Percentiles rank a stretch among this genome's conserved stretches.
phyloP scores from a whole-genome alignment of 805 yeast species.

The Saccharomycopsis sp. region DNA sequence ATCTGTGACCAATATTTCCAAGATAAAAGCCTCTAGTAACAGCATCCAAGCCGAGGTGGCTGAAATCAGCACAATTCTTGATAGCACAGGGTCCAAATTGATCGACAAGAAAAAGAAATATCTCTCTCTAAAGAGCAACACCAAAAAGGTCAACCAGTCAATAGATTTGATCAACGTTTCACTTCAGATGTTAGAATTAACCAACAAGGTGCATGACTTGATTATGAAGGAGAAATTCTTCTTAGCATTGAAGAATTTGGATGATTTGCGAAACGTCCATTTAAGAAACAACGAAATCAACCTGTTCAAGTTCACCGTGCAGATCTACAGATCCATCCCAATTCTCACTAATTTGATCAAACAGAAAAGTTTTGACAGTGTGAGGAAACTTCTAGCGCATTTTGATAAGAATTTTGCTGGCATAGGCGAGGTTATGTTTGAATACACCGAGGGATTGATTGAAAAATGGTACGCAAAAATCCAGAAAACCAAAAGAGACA shows the following conservation, averaged over 20 bases:
- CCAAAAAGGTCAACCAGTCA: conserved; percentile 65
- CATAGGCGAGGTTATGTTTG: conserved; percentile 43
- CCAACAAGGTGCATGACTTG: conserved; percentile 78
- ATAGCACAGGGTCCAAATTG: conserved; percentile 59
- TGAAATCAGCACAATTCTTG: conserved; percentile 50
- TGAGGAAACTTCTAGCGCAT: conserved; percentile 57
- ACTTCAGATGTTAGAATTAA: conserved; percentile 74
- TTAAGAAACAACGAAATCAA: conserved; percentile 60
- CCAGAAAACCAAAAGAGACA: conserved; percentile 22
- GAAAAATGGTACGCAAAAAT: conserved; percentile 51
- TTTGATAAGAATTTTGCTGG: conserved; percentile 52
- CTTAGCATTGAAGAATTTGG: conserved; percentile 77
- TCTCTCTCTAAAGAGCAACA: conserved; percentile 55
- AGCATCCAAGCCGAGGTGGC: conserved; percentile 48
- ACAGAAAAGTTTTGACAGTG: conserved; percentile 61
- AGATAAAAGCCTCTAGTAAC: conserved; percentile 51
- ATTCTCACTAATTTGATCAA: conserved; percentile 63
- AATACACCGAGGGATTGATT: conserved; percentile 49
- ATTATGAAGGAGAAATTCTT: conserved; percentile 70
- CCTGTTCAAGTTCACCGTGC: conserved; percentile 66
- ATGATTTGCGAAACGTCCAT: conserved; percentile 63
- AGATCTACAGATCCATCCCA: conserved; percentile 72
- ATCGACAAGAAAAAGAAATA: conserved; percentile 53
- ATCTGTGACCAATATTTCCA: conserved; percentile 57
- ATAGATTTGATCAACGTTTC: conserved; percentile 62